phyloP scores from a whole-genome alignment of 352 stramenopile species.

The Globisporangium paddicum region DNA sequence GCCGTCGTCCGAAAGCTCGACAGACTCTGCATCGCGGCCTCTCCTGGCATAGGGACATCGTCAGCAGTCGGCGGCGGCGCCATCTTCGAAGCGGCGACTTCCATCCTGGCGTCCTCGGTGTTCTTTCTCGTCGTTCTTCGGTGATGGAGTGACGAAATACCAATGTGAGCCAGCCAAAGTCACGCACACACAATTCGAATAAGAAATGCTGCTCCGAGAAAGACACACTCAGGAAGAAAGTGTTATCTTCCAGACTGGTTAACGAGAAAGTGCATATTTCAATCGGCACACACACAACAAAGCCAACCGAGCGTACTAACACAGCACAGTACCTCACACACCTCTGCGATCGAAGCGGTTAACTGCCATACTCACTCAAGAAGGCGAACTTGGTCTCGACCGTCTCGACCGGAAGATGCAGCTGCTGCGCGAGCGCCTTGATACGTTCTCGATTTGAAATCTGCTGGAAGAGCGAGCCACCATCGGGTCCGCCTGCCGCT shows the following conservation, averaged over 20 bases:
- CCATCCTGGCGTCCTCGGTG: neutral
- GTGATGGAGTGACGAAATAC: neutral
- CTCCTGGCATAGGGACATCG: neutral
- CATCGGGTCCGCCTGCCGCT: neutral
- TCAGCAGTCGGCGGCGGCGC: neutral
- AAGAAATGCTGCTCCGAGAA: neutral
- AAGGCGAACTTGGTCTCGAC: slow-evolving; percentile 55
- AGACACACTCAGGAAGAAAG: too few species aligned
- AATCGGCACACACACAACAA: neutral
- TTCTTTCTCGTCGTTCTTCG: neutral
- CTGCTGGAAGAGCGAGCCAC: slow-evolving; percentile 17
- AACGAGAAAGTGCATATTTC: neutral
- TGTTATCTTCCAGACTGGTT: neutral
- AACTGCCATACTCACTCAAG: slow-evolving; percentile 31
- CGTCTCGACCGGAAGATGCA: slow-evolving; percentile 45
- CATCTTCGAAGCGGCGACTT: neutral
- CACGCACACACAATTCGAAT: neutral
- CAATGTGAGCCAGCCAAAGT: neutral
- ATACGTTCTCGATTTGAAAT: slow-evolving; percentile 28
- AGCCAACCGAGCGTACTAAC: neutral
- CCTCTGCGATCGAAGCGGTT: neutral
- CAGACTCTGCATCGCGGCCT: slow-evolving; percentile 1
- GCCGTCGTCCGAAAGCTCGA: neutral
- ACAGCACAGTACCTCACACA: neutral
- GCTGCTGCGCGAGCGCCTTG: slow-evolving; percentile 34